phyloP scores from a whole-genome alignment of 2,329 filamentous ascomycete genomes.

The Xylaria sp. region DNA sequence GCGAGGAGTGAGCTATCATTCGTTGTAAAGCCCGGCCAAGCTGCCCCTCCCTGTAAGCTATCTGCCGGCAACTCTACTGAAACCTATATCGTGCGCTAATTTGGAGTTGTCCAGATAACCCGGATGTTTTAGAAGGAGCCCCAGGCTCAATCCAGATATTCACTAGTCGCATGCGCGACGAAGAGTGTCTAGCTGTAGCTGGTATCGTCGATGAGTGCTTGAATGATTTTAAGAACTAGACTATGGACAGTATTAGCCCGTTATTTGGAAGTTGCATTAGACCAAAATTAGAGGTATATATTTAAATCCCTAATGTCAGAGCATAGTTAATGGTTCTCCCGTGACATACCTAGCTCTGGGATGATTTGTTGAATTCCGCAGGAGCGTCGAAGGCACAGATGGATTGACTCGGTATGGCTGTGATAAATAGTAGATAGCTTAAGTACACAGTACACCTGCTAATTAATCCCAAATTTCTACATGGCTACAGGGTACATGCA shows the following conservation, averaged over 20 bases:
- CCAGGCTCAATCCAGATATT: conserved; percentile 9
- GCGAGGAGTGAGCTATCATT: neutral
- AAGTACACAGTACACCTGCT: too few species aligned
- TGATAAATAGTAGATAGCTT: neutral
- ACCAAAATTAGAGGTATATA: neutral
- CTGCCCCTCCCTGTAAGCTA: neutral
- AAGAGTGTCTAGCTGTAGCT: neutral
- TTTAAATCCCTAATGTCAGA: neutral
- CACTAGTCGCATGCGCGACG: conserved; percentile 6
- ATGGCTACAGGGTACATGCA: too few species aligned
- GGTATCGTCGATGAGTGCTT: neutral
- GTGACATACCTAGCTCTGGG: neutral
- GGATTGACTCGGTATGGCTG: too few species aligned
- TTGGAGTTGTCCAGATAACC: neutral
- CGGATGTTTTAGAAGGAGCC: neutral
- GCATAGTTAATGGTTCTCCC: neutral
- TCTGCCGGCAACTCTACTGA: neutral
- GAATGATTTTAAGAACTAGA: neutral
- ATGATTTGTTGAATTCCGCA: neutral
- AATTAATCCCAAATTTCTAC: too few species aligned
- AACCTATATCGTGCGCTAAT: neutral
- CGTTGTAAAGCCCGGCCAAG: neutral
- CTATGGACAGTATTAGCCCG: neutral
- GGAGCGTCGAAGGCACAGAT: too few species aligned
- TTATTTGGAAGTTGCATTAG: too few species aligned